These are phyloP conservation scores for Mariannaea sp. DNA, from an alignment of 2,329 filamentous ascomycete genomes.

Conservation along the genomic window DNA sequence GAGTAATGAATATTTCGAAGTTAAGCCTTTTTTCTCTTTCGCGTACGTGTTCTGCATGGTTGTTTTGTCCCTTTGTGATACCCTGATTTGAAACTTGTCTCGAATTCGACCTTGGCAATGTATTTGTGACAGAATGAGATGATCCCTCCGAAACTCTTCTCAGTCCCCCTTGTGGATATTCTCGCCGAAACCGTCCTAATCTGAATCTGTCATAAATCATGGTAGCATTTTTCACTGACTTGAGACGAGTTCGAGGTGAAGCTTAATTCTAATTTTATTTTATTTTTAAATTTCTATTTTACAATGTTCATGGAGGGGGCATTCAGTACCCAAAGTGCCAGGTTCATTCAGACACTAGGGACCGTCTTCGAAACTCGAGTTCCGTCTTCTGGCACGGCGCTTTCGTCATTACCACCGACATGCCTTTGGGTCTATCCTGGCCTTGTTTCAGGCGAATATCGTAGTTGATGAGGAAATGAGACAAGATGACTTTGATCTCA, in stretches of 20 bases:
- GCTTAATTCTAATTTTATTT: not conserved
- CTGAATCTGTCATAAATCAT: not conserved
- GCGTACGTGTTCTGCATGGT: not conserved
- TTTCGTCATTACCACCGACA: constrained; percentile 48
- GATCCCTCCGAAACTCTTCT: too few relatives aligned
- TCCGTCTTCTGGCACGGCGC: constrained; percentile 47
- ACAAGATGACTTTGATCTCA: constrained; percentile 52
- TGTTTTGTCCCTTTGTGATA: not conserved
- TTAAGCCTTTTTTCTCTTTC: not conserved
- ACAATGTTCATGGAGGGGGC: too few relatives aligned
- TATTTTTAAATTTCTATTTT: constrained; percentile 24
- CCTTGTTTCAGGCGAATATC: constrained; percentile 48
- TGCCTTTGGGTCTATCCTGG: constrained; percentile 45
- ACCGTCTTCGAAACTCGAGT: constrained; percentile 47
- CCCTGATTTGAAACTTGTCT: constrained; percentile 1
- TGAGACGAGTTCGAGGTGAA: not conserved
- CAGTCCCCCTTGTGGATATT: too few relatives aligned
- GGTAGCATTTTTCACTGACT: not conserved
- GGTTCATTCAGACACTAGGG: constrained; percentile 19
- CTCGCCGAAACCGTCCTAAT: not conserved
- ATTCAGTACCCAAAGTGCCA: constrained; percentile 22
- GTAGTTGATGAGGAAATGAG: constrained; percentile 49
- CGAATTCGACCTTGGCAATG: not conserved
- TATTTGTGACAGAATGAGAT: too few relatives aligned
- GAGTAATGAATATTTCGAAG: constrained; percentile 29